Conservation (phyloP, 768 basidiomycete genomes). For the Leccinum variicolor region DNA sequence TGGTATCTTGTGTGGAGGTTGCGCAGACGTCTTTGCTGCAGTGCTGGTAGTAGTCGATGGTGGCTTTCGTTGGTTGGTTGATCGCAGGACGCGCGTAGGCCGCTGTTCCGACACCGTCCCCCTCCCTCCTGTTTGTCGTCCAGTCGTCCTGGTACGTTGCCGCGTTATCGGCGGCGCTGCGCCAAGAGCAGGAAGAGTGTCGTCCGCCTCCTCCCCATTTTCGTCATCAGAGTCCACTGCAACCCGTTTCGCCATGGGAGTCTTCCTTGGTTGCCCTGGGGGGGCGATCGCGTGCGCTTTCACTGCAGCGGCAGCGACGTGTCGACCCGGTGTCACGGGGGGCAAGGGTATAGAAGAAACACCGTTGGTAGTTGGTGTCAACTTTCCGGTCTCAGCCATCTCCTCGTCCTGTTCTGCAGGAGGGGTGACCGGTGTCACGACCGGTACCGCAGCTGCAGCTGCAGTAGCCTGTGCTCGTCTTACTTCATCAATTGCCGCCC, state of each 20-base stretch:
- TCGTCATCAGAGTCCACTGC: constrained; percentile 70
- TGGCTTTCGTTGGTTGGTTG: constrained; percentile 54
- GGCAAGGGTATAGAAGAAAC: constrained; percentile 39
- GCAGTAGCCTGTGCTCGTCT: constrained; percentile 43
- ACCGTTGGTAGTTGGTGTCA: constrained; percentile 25
- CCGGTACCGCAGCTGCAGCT: constrained; percentile 38
- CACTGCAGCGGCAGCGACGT: constrained; percentile 66
- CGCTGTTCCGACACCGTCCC: constrained; percentile 69
- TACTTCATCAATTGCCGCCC: constrained; percentile 85
- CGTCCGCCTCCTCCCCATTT: constrained; percentile 49
- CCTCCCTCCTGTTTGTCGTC: constrained; percentile 39
- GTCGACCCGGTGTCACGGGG: constrained; percentile 79
- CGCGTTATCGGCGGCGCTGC: constrained; percentile 39
- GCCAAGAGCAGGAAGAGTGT: constrained; percentile 62
- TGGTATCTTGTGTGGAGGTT: constrained; percentile 66
- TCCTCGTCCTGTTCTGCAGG: constrained; percentile 76
- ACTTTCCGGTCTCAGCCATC: constrained; percentile 43
- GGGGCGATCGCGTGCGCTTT: constrained; percentile 70
- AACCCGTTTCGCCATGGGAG: constrained; percentile 71
- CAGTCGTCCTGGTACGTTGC: constrained; percentile 36
- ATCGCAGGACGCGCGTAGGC: constrained; percentile 71
- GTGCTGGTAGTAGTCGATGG: constrained; percentile 36
- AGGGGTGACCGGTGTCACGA: constrained; percentile 75
- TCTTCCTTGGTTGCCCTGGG: constrained; percentile 85
- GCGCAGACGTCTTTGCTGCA: constrained; percentile 40